Evolutionary conservation across 2,329 filamentous ascomycete species (phyloP), one percentile per base, ranked within the genome.

Genomic region (Hymenoscyphus scutula): DNA sequence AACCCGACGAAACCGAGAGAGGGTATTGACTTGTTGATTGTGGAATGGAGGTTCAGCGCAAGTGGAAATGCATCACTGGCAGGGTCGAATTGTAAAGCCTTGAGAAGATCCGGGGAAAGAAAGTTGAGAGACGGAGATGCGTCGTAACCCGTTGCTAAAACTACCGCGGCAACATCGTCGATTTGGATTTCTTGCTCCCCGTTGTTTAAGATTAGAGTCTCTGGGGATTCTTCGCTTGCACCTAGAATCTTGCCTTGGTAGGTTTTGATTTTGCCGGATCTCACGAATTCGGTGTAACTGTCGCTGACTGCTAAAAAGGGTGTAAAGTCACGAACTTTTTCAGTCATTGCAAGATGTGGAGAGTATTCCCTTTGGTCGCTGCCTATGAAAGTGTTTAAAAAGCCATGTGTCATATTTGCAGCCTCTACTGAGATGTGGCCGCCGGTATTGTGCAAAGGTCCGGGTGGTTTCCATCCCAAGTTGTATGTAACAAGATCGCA

Each of bases 1-100:
- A 92, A 92, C 0, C 91, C 91, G 1, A 95, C 87, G 69, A 95
- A 93, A 0, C 89, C 90, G 0, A 95, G 76, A 5, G 83, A 83
- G 0, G 87, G 82, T 0, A 92, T 74, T 0, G 79, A 76, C 0
- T 82, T 81, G 62, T 88, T 84, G 61, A 87, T 79, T 0, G 87
- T 87, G 1, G 84, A 84, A 66, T 90, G 87, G 57, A 89, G 87
- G 25, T 88, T 85, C 0, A 95, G 78, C 0, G 89, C 83, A 1
- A 91, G 73, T 0, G 88, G 86, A n/a, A 88, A 80, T 17, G 77
- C 73, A 27, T 67, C 66, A 27, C 67, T 67, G 0, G 73, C 69
- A 0, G 83, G 74, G 1, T 85, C 83, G 69, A 89, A 83, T 6
- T 85, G 77, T 1, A 96, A 78, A 0, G 76, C 77, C 2, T 81